These are phyloP conservation scores for Colletotrichum theobromicola DNA, from an alignment of 2,329 filamentous ascomycete species.

Conservation along the genomic window DNA sequence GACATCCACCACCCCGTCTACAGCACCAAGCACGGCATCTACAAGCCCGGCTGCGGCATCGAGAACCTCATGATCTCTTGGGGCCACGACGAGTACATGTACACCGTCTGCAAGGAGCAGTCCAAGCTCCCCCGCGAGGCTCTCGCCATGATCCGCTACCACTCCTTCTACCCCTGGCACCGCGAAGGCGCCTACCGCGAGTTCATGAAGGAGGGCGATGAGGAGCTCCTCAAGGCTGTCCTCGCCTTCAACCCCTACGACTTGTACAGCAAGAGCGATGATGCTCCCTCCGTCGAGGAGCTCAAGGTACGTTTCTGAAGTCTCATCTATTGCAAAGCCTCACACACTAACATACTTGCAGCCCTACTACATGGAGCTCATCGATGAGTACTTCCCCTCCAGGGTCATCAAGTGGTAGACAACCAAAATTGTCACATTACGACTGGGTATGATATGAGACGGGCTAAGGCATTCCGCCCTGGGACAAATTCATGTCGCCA, in stretches of 20 bases:
- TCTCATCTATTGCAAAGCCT: neutral
- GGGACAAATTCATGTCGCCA: neutral
- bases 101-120: constrained; percentile 86
- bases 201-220: constrained; percentile 84
- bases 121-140: constrained; percentile 79
- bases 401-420: constrained; percentile 42
- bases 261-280: constrained; percentile 90
- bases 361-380: constrained; percentile 49
- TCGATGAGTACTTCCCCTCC: constrained; percentile 48
- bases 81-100: constrained; percentile 90
- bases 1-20: constrained; percentile 76
- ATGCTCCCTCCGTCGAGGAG: constrained; percentile 75
- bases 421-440: neutral
- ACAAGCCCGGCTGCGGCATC: constrained; percentile 77
- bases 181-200: constrained; percentile 78
- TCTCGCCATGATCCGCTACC: constrained; percentile 91
- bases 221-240: constrained; percentile 80
- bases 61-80: constrained; percentile 90
- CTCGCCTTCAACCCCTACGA: constrained; percentile 91
- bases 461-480: neutral
- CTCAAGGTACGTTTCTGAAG: constrained; percentile 56
- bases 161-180: constrained; percentile 95
- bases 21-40: constrained; percentile 79
- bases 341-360: neutral
- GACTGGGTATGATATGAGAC: constrained; percentile 5